Conservation (phyloP, 108 stramenopile species). For the Mediolabrus comicus region DNA sequence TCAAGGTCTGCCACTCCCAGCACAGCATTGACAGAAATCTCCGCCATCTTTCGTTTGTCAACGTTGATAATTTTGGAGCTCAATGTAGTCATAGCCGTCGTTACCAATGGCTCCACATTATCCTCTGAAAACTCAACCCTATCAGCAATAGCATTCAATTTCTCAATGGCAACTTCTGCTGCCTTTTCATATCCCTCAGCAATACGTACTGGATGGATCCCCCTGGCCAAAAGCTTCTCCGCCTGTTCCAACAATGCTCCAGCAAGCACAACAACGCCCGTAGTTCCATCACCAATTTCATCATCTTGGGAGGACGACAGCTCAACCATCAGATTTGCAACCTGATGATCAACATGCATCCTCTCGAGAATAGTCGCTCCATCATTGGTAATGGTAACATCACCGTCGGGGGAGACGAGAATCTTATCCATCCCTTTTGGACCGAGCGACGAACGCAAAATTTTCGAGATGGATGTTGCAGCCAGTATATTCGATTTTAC, state of each 20-base stretch:
- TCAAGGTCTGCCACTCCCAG: constrained; percentile 95
- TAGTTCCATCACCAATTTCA: constrained; percentile 99
- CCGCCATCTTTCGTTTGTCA: constrained; percentile 95
- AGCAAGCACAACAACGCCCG: constrained; percentile 98
- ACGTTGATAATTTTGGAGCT: constrained; percentile 96
- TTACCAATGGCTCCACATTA: constrained; percentile 84
- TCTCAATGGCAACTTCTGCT: constrained; percentile 86
- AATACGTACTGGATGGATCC: constrained; percentile 97
- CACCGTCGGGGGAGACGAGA: constrained; percentile 96
- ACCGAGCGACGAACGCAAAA: constrained; percentile 96
- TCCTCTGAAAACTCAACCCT: constrained; percentile 84
- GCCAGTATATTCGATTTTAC: constrained; percentile 96
- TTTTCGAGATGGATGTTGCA: constrained; percentile 90
- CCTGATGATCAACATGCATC: constrained; percentile 95
- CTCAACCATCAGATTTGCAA: constrained; percentile 97
- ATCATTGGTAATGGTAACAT: constrained; percentile 99
- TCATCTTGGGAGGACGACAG: constrained; percentile 95
- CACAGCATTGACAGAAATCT: constrained; percentile 96
- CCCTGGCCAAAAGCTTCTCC: constrained; percentile 88
- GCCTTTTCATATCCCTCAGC: constrained; percentile 97
- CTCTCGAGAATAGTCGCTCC: constrained; percentile 98
- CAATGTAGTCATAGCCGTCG: constrained; percentile 97
- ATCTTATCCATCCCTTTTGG: constrained; percentile 99
- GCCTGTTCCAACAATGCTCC: constrained; percentile 98
- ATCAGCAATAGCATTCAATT: constrained; percentile 88